Percentiles rank a stretch among this genome's conserved stretches.
These are phyloP conservation scores for Poteriospumella lacustris DNA, from an alignment of 108 stramenopile species.

Conservation along the genomic window DNA sequence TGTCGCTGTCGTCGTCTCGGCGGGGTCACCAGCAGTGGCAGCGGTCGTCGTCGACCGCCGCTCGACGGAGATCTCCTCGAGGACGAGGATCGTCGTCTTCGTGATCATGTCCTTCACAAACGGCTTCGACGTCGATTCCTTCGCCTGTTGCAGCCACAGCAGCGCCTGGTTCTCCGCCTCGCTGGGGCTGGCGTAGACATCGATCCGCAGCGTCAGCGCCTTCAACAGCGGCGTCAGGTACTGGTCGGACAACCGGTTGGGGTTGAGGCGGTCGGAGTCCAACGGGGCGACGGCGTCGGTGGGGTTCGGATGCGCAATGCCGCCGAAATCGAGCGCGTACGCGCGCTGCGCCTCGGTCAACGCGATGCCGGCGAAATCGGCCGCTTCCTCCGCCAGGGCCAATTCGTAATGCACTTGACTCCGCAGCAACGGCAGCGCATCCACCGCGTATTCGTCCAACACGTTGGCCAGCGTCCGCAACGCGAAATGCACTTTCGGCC, in stretches of 20 bases:
- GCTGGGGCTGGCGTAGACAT: neutral
- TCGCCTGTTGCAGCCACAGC: neutral
- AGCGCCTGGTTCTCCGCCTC: neutral
- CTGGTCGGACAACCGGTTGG: neutral
- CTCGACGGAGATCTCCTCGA: no score
- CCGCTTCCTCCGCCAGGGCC: neutral
- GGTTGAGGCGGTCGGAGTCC: neutral
- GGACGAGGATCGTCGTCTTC: no score
- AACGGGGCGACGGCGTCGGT: neutral
- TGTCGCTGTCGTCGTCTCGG: neutral
- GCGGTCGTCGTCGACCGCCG: no score
- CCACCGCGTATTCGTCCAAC: neutral
- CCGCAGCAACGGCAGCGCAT: neutral
- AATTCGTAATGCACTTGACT: neutral
- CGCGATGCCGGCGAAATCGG: neutral
- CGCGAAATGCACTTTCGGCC: neutral
- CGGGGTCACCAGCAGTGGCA: neutral
- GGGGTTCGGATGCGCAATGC: neutral
- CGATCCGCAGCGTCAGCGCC: neutral
- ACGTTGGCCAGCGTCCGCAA: neutral
- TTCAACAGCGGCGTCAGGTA: neutral
- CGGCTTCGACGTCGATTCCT: neutral
- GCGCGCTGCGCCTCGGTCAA: neutral
- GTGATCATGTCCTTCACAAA: neutral
- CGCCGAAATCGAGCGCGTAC: neutral